Conservation (phyloP, 2,329 filamentous ascomycete species). For the Talaromyces albobiverticillius region DNA sequence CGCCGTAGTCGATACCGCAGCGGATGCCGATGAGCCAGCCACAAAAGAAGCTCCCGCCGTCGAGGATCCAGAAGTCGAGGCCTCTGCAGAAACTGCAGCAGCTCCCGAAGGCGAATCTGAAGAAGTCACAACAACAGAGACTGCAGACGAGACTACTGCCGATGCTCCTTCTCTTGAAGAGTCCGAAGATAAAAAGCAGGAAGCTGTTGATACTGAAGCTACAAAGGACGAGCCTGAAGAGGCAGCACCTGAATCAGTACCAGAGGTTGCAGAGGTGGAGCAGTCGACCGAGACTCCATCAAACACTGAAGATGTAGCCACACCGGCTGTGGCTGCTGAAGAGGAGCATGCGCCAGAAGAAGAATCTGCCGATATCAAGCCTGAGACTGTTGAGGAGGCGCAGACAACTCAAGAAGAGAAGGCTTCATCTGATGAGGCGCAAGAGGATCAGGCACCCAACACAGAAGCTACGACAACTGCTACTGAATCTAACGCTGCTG, state of each 20-base stretch:
- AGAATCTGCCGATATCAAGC: slow-evolving; percentile 2
- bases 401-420: slow-evolving; percentile 2
- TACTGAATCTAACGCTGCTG: neutral
- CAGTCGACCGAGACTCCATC: neutral
- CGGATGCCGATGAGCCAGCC: neutral
- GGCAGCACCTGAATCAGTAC: neutral
- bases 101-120: slow-evolving; percentile 7
- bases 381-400: neutral
- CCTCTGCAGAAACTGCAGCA: neutral
- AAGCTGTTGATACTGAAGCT: neutral
- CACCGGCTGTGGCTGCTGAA: slow-evolving; percentile 4
- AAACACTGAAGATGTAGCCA: neutral
- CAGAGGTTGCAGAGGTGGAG: slow-evolving; percentile 5
- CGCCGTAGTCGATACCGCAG: neutral
- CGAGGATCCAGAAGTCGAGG: neutral
- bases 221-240: slow-evolving; percentile 2
- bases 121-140: slow-evolving; percentile 1
- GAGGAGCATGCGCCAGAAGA: neutral
- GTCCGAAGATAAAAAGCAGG: neutral
- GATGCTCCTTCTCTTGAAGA: neutral
- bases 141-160: slow-evolving; percentile 1
- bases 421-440: neutral
- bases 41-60: slow-evolving; percentile 4
- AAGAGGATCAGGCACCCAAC: neutral
- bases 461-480: neutral